A percentile compares a stretch with the other conserved stretches of the same genome.
These are phyloP conservation scores for Lipomyces lipofer DNA, from an alignment of 805 yeast genomes.

Conservation along the genomic window DNA sequence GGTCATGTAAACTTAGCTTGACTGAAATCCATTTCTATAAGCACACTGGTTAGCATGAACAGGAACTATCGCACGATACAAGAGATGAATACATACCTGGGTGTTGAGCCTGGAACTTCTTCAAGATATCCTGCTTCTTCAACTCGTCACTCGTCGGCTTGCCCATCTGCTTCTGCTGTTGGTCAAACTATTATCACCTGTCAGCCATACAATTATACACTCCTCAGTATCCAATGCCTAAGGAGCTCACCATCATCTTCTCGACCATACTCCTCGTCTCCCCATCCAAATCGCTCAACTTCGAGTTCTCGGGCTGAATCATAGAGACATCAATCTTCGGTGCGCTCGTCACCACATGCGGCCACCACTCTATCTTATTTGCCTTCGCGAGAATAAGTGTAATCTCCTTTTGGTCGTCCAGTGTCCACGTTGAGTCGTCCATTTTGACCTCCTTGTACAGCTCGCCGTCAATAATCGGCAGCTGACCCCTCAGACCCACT, in stretches of 20 bases:
- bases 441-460: conserved; percentile 39
- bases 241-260: conserved; percentile 45
- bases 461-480: conserved; percentile 39
- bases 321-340: conserved; percentile 46
- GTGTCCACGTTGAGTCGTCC: conserved; percentile 46
- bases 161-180: conserved; percentile 45
- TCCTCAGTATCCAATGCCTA: neutral
- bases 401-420: conserved; percentile 44
- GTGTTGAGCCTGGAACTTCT: conserved; percentile 45
- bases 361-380: conserved; percentile 49
- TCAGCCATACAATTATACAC: neutral
- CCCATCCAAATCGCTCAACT: conserved; percentile 45
- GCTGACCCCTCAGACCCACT: conserved; percentile 34
- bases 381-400: conserved; percentile 42
- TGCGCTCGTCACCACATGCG: conserved; percentile 45
- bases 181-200: conserved; percentile 39
- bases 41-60: neutral
- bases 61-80: neutral
- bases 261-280: conserved; percentile 48
- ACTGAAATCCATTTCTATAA: conserved; percentile 43
- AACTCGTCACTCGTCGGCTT: conserved; percentile 44
- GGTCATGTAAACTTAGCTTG: conserved; percentile 39
- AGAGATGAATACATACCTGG: conserved; percentile 39
- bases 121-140: conserved; percentile 40
- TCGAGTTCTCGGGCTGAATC: conserved; percentile 46